Conservation (phyloP, 768 basidiomycete genomes). For the Naematelia aurantialba region DNA sequence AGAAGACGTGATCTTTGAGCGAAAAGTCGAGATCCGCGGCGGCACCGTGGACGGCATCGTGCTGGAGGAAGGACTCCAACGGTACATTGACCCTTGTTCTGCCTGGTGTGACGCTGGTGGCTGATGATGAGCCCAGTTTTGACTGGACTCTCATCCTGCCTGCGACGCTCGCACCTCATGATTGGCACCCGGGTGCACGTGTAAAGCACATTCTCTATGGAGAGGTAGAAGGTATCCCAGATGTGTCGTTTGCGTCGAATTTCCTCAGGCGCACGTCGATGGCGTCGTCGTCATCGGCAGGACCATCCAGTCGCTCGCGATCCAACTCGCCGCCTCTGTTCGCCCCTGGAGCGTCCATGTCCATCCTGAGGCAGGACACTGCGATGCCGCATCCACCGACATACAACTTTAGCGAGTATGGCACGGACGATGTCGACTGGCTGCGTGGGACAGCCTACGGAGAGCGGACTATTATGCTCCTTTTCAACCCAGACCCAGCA, state of each 20-base stretch:
- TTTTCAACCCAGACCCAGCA: conserved; percentile 23
- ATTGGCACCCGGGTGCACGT: conserved; percentile 30
- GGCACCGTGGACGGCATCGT: conserved; percentile 28
- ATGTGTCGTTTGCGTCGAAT: not conserved
- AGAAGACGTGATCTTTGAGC: conserved; percentile 33
- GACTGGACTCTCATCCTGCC: conserved; percentile 37
- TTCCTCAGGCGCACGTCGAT: conserved; percentile 10
- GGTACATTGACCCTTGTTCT: conserved; percentile 9
- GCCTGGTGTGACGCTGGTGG: too few relatives aligned
- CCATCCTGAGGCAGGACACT: conserved; percentile 20
- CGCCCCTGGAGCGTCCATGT: conserved; percentile 8
- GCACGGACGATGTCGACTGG: conserved; percentile 18
- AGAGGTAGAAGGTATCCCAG: conserved; percentile 30
- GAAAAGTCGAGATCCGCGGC: conserved; percentile 31
- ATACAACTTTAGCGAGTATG: conserved; percentile 10
- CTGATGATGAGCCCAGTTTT: conserved; percentile 20
- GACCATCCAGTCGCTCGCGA: not conserved
- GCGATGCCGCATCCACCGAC: conserved; percentile 19
- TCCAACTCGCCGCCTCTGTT: conserved; percentile 3
- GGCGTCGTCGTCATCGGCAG: conserved; percentile 19
- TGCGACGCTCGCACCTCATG: conserved; percentile 27
- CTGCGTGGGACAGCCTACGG: conserved; percentile 12
- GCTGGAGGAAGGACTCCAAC: conserved; percentile 38
- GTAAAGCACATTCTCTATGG: conserved; percentile 28
- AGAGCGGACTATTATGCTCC: conserved; percentile 13